Evolutionary conservation across 1,284 basidiomycete species (phyloP), one percentile per base, ranked within the genome.

Genomic region (Sporisorium iseilematis-ciliati): DNA sequence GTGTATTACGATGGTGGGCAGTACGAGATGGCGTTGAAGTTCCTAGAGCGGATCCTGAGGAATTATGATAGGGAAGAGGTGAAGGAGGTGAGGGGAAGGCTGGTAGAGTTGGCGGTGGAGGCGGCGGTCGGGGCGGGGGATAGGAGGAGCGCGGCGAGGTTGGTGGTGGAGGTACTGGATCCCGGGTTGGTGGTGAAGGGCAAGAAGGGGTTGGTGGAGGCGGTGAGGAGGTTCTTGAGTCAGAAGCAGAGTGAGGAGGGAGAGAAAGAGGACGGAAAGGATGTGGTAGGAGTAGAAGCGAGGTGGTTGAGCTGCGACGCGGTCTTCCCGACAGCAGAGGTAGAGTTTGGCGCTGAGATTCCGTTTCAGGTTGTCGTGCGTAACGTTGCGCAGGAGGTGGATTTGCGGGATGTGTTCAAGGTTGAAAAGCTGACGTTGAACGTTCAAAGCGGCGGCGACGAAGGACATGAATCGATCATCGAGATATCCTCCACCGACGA

Each of bases 41-140:
- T 81, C 50, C 42, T 84, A 18, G 75, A 80, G 38, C 69, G 82
- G 33, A 74, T 80, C 14, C 25, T 79, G 42, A 66, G 61, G 51
- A 68, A 57, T 51, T 84, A 82, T 59, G 42, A 25, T 16, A 60
- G 48, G 26, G 80, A 80, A 4, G 51, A 59, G 18, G 71, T 65
- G 54, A 12, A 50, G 10, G 50, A 48, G 8, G 58, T 70, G 10
- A 59, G 63, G 21, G 40, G 29, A 0, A 60, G 33, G 7, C 43
- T 78, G 52, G 52, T 78, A 4, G 40, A 59, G n/a, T 40, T 57
- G 12, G 66, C 80, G n/a, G 40, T 69, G 0, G 48, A 55, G 4
- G 78, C 68, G 23, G 63, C 68, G 23, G 23, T 65, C 14, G 40
- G 38, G 14, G 57, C 33, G 8, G 56, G 33, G 12, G 77, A 80